phyloP scores from a whole-genome alignment of 2,329 filamentous ascomycete species.

The Diaporthe helianthi region DNA sequence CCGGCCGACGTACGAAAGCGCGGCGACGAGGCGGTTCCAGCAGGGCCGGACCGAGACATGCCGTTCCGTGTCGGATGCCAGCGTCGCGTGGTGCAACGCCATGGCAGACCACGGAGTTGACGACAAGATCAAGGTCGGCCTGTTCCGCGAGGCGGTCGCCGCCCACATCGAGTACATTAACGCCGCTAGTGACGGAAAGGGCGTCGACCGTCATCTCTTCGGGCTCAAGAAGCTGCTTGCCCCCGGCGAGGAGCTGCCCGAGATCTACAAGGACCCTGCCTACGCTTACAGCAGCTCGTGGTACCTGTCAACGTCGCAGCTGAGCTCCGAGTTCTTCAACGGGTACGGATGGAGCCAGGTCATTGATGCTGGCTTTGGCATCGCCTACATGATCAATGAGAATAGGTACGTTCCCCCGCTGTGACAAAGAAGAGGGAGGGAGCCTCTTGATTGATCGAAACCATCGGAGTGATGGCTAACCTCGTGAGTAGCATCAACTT shows the following conservation, averaged over 20 bases:
- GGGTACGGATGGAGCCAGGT: slow-evolving; percentile 99
- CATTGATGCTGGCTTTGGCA: slow-evolving; percentile 92
- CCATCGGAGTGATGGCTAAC: not conserved
- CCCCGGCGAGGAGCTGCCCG: slow-evolving; percentile 80
- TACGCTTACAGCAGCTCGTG: slow-evolving; percentile 85
- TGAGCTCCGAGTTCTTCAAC: slow-evolving; percentile 97
- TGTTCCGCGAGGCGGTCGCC: slow-evolving; percentile 83
- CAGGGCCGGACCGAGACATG: slow-evolving; percentile 96
- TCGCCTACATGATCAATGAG: slow-evolving; percentile 99
- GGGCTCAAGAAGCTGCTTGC: slow-evolving; percentile 90
- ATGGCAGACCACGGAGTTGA: slow-evolving; percentile 75
- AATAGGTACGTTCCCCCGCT: slow-evolving; percentile 71
- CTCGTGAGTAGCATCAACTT: slow-evolving; percentile 78
- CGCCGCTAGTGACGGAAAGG: slow-evolving; percentile 88
- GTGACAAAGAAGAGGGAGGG: not conserved
- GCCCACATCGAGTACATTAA: slow-evolving; percentile 90
- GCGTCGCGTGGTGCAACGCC: slow-evolving; percentile 85
- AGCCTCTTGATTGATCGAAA: not conserved
- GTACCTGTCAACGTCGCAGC: slow-evolving; percentile 87
- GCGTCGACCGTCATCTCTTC: slow-evolving; percentile 96
- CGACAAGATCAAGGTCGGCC: slow-evolving; percentile 70
- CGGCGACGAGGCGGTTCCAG: slow-evolving; percentile 93
- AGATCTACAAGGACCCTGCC: slow-evolving; percentile 86
- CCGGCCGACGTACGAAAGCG: slow-evolving; percentile 96
- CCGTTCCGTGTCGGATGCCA: slow-evolving; percentile 89